Base-by-base conservation (phyloP, 495 filamentous ascomycete species). In the Penicillium bovifimosum region DNA sequence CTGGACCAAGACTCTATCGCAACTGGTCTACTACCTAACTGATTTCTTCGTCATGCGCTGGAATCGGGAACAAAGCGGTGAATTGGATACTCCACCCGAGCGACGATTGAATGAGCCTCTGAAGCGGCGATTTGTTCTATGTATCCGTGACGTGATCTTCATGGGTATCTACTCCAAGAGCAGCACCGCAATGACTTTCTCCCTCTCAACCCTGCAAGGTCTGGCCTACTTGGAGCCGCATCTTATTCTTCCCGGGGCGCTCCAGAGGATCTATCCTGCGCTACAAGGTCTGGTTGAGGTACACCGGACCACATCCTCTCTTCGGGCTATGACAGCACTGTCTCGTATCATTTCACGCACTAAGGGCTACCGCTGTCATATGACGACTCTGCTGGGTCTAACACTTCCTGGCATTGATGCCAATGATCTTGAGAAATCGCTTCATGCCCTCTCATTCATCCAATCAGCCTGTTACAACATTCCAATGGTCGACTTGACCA, bases 141-240 rank as follows among this genome's bases (percentile, higher is more conserved):
- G 91, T 61, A 62, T 99, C 52, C 83, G 86, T 61, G 93, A 97
- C 52, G 93, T 97, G 35, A 87, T 88, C 24, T 99, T 96, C 68
- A 96, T 97, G 93, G 93, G 95, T 18, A 89, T 99, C 42, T 99
- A 95, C 62, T 84, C 91, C 31, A 98, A 99, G 73, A 95, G 91
- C 69, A 83, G 83, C 41, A 87, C 87, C 33, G 87, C 92, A 1
- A 88, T 96, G 74, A 92, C 84, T 59, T 95, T 90, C 70, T 91
- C 90, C 47, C 79, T 96, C 36, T 92, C 88, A 9, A 87, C 91
- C 5, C 75, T 99, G 46, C 92, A 96, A 64, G 86, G 85, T 35
- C 72, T 99, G 47, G 85, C 95, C 5, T 96, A 86, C 61, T 76
- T 99, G 36, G 92, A 97, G 62, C 95, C 93, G 1, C 84, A 89